A percentile compares a stretch with the other conserved stretches of the same genome.
These are phyloP conservation scores for Suillus paluster DNA, from an alignment of 768 basidiomycete genomes.

Conservation along the genomic window DNA sequence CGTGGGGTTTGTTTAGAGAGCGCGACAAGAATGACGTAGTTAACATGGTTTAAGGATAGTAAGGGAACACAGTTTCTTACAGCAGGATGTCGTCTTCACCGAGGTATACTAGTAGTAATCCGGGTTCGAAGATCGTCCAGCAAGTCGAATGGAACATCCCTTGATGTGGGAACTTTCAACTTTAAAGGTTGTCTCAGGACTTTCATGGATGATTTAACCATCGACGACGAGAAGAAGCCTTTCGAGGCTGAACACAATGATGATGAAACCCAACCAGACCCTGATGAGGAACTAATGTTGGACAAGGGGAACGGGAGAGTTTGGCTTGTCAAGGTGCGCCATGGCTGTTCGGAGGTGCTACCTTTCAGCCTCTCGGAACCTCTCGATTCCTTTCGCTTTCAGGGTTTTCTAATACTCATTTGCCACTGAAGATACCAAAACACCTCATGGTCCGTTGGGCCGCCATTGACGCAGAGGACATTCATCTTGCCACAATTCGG, in stretches of 20 bases:
- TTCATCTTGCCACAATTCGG: conserved; percentile 84
- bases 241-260: conserved; percentile 63
- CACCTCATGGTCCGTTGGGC: conserved; percentile 88
- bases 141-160: too few relatives aligned
- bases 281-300: conserved; percentile 82
- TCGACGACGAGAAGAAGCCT: conserved; percentile 73
- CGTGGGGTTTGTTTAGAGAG: too few relatives aligned
- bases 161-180: too few relatives aligned
- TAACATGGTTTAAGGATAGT: too few relatives aligned
- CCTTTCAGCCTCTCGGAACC: background rate
- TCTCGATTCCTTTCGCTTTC: conserved; percentile 6
- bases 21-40: too few relatives aligned
- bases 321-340: conserved; percentile 83
- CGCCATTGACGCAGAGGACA: conserved; percentile 70
- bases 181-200: too few relatives aligned
- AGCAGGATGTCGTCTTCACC: too few relatives aligned
- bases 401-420: conserved; percentile 10
- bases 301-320: conserved; percentile 77
- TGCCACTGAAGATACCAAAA: conserved; percentile 69
- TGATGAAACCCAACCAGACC: conserved; percentile 73
- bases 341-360: background rate
- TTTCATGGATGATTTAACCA: conserved; percentile 37
- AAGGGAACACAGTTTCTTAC: too few relatives aligned
- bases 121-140: too few relatives aligned
- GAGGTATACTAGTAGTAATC: too few relatives aligned